phyloP scores from a whole-genome alignment of 352 stramenopile species.

The Phytophthora citrophthora region DNA sequence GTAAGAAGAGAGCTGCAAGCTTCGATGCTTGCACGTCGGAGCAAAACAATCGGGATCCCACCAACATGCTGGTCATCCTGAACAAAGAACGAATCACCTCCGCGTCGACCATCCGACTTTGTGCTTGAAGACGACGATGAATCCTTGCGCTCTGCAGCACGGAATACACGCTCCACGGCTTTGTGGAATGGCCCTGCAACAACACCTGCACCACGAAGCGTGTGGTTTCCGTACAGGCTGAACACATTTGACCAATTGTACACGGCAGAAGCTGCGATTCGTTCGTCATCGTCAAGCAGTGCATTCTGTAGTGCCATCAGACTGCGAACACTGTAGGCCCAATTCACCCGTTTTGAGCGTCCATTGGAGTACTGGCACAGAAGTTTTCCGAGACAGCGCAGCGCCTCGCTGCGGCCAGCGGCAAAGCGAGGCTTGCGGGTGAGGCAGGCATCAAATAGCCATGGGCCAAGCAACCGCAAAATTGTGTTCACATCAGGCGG shows the following conservation, averaged over 20 bases:
- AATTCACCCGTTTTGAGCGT: constrained; percentile 82
- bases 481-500: constrained; percentile 89
- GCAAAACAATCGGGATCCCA: constrained; percentile 74
- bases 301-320: constrained; percentile 84
- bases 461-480: constrained; percentile 77
- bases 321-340: constrained; percentile 84
- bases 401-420: constrained; percentile 71
- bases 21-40: constrained; percentile 80
- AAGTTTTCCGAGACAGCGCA: constrained; percentile 80
- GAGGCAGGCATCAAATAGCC: constrained; percentile 87
- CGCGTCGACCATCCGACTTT: constrained; percentile 49
- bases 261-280: constrained; percentile 78
- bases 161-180: constrained; percentile 78
- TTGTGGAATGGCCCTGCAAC: constrained; percentile 83
- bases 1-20: constrained; percentile 84
- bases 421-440: constrained; percentile 76
- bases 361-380: constrained; percentile 72
- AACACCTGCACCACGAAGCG: constrained; percentile 75
- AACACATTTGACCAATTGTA: constrained; percentile 90
- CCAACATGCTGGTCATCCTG: constrained; percentile 74
- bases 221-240: constrained; percentile 83
- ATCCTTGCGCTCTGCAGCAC: constrained; percentile 48
- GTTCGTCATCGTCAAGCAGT: constrained; percentile 81
- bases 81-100: constrained; percentile 53
- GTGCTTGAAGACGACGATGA: constrained; percentile 31